Evolutionary conservation across 306 rosid species (phyloP), one percentile per base, ranked within the genome.

Genomic region (Senna tora): DNA sequence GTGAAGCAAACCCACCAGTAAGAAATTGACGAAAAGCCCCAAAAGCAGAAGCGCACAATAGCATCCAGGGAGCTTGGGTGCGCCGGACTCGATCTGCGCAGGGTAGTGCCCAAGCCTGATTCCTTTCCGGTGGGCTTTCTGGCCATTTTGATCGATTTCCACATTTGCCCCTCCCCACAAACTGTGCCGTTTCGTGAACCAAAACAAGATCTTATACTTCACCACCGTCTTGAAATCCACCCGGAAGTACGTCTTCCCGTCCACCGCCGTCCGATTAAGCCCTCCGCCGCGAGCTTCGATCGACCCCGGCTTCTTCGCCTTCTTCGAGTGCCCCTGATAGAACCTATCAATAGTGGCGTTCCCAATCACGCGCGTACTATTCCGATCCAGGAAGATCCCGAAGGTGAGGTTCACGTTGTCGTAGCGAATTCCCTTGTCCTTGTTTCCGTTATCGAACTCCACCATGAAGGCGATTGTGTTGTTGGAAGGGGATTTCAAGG

Each of bases 251-350:
- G 38, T 59, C 12, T 58, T 34, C 0, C 75, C 77, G 34, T 62
- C 17, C 53, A 45, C 61, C n/a, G 46, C 42, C 7, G 86, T 79
- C 65, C 75, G 17, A 66, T 90, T 82, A 17, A 83, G 22, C 25
- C 61, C 45, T 4, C 67, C 63, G 28, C 4, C 21, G 13, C 70
- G 46, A 38, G 14, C 42, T 0, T 1, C 5, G 45, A 73, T 2
- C 2, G 2, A 2, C 6, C n/a, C 77, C 0, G 0, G 0, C 73
- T 78, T 91, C 14, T 0, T 41, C 2, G 96, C 95, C 56, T 39
- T 81, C 84, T 91, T 91, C 25, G 80, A n/a, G 79, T 85, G 91
- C 5, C 98, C 98, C 77, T 94, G 98, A 45, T 87, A 81, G 73
- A 94, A 94, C 2, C 47, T 39, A 0, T 5, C 1, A 14, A 86